Percentiles rank a stretch among this genome's conserved stretches.
Evolutionary conservation across 371 early-diverging fungal genomes (phyloP).

Genomic region (Mortierella sp.): DNA sequence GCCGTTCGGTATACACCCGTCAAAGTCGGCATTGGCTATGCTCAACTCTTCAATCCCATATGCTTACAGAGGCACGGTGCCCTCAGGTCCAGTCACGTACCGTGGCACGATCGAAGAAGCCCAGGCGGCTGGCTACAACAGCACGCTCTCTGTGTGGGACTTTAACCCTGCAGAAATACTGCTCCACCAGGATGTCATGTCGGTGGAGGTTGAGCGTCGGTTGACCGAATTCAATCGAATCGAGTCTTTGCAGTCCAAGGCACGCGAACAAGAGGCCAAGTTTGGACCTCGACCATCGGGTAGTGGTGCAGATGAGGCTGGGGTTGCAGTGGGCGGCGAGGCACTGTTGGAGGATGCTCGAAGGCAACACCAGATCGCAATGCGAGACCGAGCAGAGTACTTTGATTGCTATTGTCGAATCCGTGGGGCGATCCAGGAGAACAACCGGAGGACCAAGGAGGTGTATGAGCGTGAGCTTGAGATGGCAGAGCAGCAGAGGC

Average conservation of each 20-base stretch:
- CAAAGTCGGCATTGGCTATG: neutral
- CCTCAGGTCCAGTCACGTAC: conserved; percentile 11
- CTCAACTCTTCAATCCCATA: neutral
- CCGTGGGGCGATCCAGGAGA: conserved; percentile 29
- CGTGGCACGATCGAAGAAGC: conserved; percentile 38
- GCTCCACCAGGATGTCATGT: conserved; percentile 34
- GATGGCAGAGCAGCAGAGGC: neutral
- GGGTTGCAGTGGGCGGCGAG: neutral
- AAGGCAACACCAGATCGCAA: conserved; percentile 20
- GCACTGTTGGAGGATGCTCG: conserved; percentile 20
- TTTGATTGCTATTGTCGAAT: conserved; percentile 25
- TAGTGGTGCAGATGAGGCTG: neutral
- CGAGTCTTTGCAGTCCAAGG: conserved; percentile 18
- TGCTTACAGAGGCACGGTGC: neutral
- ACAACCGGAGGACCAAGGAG: conserved; percentile 31
- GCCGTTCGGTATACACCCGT: neutral
- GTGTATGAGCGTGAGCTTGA: conserved; percentile 19
- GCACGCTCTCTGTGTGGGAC: conserved; percentile 42
- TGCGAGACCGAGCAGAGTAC: conserved; percentile 20
- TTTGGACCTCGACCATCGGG: conserved; percentile 18
- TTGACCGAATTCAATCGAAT: conserved; percentile 23
- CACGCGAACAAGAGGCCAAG: conserved; percentile 30
- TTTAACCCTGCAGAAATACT: conserved; percentile 26
- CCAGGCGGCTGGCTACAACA: conserved; percentile 39
- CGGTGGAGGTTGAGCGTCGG: conserved; percentile 29